Percentiles rank a stretch among this genome's conserved stretches.
Evolutionary conservation across 2,329 filamentous ascomycete genomes (phyloP).

Genomic region (Aaosphaeria arxii): DNA sequence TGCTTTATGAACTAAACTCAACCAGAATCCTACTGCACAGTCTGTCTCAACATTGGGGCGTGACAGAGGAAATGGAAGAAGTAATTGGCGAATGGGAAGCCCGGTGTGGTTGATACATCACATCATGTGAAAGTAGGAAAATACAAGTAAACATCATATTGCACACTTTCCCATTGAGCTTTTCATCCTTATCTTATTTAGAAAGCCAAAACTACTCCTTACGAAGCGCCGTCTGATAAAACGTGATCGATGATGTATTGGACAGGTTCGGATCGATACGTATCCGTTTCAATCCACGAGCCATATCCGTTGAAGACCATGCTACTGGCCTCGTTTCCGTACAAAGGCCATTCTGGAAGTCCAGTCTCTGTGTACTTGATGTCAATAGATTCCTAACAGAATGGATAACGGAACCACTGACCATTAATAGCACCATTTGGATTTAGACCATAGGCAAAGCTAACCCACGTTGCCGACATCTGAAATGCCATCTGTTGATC

Average conservation of each 20-base stretch:
- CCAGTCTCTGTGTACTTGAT: neutral
- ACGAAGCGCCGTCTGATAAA: neutral
- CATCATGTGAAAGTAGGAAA: no score
- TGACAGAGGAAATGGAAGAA: neutral
- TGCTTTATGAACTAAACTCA: neutral
- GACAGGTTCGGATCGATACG: neutral
- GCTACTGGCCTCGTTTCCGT: neutral
- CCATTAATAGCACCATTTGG: neutral
- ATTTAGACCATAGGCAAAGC: neutral
- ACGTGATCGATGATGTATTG: neutral
- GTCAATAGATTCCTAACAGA: neutral
- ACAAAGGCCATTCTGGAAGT: neutral
- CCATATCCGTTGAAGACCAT: constrained; percentile 1
- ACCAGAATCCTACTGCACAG: neutral
- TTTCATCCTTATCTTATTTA: no score
- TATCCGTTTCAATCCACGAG: neutral
- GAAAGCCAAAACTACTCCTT: no score
- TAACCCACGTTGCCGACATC: neutral
- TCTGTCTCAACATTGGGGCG: neutral
- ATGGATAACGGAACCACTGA: neutral
- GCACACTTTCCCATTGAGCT: no score
- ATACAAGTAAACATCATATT: no score
- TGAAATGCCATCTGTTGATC: neutral
- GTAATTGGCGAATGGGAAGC: neutral
- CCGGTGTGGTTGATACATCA: neutral